Evolutionary conservation across 2,329 filamentous ascomycete species (phyloP).

Genomic region (Beauveria caledonica): DNA sequence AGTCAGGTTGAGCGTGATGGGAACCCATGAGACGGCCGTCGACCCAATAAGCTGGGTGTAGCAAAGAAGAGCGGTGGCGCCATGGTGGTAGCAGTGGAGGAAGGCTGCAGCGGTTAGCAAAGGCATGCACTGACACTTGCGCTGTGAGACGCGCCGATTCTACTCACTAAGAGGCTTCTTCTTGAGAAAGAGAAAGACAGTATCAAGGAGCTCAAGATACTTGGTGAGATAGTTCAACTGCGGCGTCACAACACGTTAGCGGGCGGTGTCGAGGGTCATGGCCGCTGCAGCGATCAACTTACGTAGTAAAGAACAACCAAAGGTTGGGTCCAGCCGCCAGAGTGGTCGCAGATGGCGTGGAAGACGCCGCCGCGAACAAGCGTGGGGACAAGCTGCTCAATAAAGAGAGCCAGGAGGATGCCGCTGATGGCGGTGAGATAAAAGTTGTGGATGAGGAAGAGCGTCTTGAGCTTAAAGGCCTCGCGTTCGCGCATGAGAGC

Average conservation of each 20-base stretch:
- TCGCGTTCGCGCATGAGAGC: conserved; percentile 84
- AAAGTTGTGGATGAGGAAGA: conserved; percentile 97
- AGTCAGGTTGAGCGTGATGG: conserved; percentile 82
- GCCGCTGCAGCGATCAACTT: conserved; percentile 28
- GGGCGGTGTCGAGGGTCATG: not conserved
- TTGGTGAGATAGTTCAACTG: conserved; percentile 98
- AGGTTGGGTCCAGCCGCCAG: conserved; percentile 89
- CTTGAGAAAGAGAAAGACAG: conserved; percentile 95
- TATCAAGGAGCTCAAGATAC: conserved; percentile 92
- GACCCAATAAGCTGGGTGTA: conserved; percentile 93
- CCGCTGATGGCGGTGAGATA: conserved; percentile 81
- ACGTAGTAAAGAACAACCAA: conserved; percentile 96
- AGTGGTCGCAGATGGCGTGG: conserved; percentile 69
- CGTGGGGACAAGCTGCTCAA: conserved; percentile 84
- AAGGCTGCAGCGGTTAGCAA: conserved; percentile 49
- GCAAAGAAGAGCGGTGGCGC: conserved; percentile 92
- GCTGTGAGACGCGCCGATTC: not conserved
- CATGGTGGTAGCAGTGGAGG: conserved; percentile 98
- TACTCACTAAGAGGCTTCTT: conserved; percentile 80
- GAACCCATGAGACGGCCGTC: conserved; percentile 91
- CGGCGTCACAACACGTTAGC: not conserved
- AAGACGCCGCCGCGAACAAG: conserved; percentile 76
- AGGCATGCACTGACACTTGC: not conserved
- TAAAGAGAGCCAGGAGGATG: conserved; percentile 71
- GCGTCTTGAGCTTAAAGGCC: conserved; percentile 75